Conservation (phyloP, 352 stramenopile species). For the Pythium diclinum region DNA sequence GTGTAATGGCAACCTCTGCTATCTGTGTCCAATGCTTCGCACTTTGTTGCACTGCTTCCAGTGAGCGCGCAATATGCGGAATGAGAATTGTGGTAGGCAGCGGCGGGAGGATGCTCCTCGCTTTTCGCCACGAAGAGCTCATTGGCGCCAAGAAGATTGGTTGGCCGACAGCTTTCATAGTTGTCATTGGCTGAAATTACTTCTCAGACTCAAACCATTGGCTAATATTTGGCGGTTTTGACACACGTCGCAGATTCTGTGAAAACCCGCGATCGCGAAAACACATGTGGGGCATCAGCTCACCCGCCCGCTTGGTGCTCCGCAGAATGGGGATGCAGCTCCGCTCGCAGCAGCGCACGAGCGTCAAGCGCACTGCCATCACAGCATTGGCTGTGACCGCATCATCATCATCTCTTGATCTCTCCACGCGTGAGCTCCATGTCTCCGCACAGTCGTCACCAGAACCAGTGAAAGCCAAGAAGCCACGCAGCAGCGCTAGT, state of each 20-base stretch:
- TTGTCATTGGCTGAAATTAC: background rate
- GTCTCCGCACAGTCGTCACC: slow-evolving; percentile 9
- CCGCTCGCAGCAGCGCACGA: slow-evolving; percentile 23
- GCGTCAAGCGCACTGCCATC: background rate
- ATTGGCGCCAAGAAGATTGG: slow-evolving; percentile 9
- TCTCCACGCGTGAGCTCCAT: background rate
- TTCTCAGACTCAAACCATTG: background rate
- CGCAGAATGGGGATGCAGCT: slow-evolving; percentile 35
- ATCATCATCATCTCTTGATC: background rate
- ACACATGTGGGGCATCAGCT: background rate
- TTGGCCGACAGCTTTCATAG: slow-evolving; percentile 12
- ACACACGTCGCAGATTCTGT: slow-evolving; percentile 23
- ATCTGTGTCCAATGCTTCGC: background rate
- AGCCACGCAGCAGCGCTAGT: slow-evolving; percentile 16
- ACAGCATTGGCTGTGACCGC: background rate
- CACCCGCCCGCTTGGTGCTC: background rate
- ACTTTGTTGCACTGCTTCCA: no score
- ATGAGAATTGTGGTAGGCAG: background rate
- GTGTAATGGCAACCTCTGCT: background rate
- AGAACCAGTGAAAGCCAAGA: slow-evolving; percentile 29
- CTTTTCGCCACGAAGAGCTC: background rate
- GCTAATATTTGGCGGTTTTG: background rate
- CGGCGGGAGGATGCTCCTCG: background rate
- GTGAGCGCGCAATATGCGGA: background rate
- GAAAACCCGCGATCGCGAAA: background rate